A percentile compares a stretch with the other conserved stretches of the same genome.
phyloP scores from a whole-genome alignment of 2,329 filamentous ascomycete species.

The Claviceps monticola region DNA sequence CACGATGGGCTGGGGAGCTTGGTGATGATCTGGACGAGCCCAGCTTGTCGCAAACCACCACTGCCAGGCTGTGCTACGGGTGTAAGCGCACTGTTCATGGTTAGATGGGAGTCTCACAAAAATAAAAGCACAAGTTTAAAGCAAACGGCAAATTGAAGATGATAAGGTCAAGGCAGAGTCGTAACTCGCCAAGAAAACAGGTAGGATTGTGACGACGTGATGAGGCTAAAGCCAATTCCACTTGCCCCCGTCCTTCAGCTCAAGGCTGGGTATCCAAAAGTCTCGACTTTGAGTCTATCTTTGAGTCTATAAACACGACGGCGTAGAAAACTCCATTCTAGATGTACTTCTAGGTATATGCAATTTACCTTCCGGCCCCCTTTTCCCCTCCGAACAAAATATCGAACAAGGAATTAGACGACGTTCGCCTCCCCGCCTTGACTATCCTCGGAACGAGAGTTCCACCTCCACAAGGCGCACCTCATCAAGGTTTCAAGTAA shows the following conservation, averaged over 20 bases:
- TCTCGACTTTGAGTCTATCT: background rate
- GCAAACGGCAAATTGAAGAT: too few species aligned
- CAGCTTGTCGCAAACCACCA: conserved; percentile 12
- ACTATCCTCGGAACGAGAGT: background rate
- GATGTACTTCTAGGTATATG: conserved; percentile 6
- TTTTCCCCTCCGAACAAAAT: background rate
- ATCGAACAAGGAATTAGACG: background rate
- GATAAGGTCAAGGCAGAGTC: background rate
- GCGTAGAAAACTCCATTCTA: conserved; percentile 6
- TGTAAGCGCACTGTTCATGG: conserved; percentile 52
- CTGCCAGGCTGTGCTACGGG: conserved; percentile 51
- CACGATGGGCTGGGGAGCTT: conserved; percentile 48
- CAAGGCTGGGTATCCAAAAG: background rate
- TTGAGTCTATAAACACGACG: background rate
- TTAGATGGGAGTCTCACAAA: conserved; percentile 16
- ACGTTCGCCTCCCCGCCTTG: background rate
- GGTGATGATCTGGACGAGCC: conserved; percentile 26
- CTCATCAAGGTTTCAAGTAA: too few species aligned
- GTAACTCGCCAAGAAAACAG: background rate
- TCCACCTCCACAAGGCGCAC: too few species aligned
- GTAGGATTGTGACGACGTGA: background rate
- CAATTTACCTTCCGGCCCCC: background rate
- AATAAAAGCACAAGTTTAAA: background rate
- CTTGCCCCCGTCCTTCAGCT: background rate
- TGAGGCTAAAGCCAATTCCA: background rate